A percentile compares a stretch with the other conserved stretches of the same genome.
These are phyloP conservation scores for Mucor indicus DNA, from an alignment of 371 early-diverging fungal genomes.

Conservation along the genomic window DNA sequence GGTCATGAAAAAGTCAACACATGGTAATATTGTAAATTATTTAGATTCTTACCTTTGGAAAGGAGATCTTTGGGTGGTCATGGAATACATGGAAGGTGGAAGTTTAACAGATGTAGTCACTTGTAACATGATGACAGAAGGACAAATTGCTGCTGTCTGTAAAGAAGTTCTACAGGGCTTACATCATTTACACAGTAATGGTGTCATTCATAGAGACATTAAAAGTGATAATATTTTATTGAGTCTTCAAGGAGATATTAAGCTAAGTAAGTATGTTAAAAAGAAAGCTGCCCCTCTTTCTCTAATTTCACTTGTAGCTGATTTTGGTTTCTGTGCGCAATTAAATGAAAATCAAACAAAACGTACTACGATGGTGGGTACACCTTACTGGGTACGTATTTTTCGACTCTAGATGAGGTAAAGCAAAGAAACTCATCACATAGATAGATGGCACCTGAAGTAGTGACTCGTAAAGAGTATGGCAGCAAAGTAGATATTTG, in stretches of 20 bases:
- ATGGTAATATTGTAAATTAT: slow-evolving; percentile 79
- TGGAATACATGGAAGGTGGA: slow-evolving; percentile 89
- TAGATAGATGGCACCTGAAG: slow-evolving; percentile 82
- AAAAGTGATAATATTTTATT: slow-evolving; percentile 87
- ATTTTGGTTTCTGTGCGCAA: slow-evolving; percentile 87
- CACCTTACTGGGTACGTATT: slow-evolving; percentile 63
- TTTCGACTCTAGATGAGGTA: neutral
- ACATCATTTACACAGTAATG: slow-evolving; percentile 67
- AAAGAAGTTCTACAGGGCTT: slow-evolving; percentile 49
- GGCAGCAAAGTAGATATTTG: slow-evolving; percentile 87
- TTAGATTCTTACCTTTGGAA: slow-evolving; percentile 72
- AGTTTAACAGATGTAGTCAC: slow-evolving; percentile 74
- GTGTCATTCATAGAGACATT: slow-evolving; percentile 88
- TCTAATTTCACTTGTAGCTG: slow-evolving; percentile 45
- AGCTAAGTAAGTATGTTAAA: slow-evolving; percentile 47
- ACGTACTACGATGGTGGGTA: slow-evolving; percentile 79
- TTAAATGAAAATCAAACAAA: slow-evolving; percentile 58
- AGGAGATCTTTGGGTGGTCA: slow-evolving; percentile 73
- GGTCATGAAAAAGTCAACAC: slow-evolving; percentile 67
- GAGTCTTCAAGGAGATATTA: slow-evolving; percentile 69
- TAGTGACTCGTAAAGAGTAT: slow-evolving; percentile 79
- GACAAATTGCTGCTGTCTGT: slow-evolving; percentile 76
- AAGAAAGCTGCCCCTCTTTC: no score
- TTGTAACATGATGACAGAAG: slow-evolving; percentile 76
- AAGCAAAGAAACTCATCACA: no score